A percentile compares a stretch with the other conserved stretches of the same genome.
phyloP scores from a whole-genome alignment of 2,329 filamentous ascomycete species.

The Gliomastix tumulicola region DNA sequence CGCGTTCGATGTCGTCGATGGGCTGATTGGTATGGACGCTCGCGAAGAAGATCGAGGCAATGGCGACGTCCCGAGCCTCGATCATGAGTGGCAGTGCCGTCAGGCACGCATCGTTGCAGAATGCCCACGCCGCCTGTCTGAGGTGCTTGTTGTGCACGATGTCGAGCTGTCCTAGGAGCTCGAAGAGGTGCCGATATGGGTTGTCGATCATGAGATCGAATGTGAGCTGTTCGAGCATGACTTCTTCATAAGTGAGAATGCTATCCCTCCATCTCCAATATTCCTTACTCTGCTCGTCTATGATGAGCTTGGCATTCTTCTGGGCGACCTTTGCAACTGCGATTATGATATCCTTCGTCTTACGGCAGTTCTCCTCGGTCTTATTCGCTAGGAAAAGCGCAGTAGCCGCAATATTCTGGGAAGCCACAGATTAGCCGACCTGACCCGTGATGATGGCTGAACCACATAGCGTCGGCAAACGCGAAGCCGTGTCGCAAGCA shows the following conservation, averaged over 20 bases:
- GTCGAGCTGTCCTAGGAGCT: constrained; percentile 67
- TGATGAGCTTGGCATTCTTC: constrained; percentile 82
- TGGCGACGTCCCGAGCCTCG: constrained; percentile 72
- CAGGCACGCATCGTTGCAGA: constrained; percentile 83
- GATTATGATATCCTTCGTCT: constrained; percentile 91
- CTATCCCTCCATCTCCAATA: constrained; percentile 98
- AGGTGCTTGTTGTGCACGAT: constrained; percentile 75
- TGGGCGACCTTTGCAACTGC: constrained; percentile 91
- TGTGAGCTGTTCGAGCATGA: constrained; percentile 84
- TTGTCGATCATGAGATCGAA: constrained; percentile 91
- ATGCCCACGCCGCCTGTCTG: constrained; percentile 85
- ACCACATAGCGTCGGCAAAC: too few relatives aligned
- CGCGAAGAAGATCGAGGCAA: constrained; percentile 80
- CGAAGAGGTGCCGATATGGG: constrained; percentile 78
- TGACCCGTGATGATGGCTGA: too few relatives aligned
- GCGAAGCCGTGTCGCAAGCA: too few relatives aligned
- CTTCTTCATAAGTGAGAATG: constrained; percentile 85
- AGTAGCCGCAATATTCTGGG: constrained; percentile 76
- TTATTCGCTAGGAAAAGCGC: constrained; percentile 93
- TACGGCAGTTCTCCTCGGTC: constrained; percentile 92
- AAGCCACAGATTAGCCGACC: constrained; percentile 8
- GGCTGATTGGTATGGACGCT: constrained; percentile 65
- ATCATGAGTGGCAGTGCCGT: constrained; percentile 81
- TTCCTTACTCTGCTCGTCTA: constrained; percentile 96
- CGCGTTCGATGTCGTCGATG: constrained; percentile 70